Evolutionary conservation across 768 basidiomycete genomes (phyloP), one percentile per base, ranked within the genome.

Genomic region (Mycena sanguinolenta): DNA sequence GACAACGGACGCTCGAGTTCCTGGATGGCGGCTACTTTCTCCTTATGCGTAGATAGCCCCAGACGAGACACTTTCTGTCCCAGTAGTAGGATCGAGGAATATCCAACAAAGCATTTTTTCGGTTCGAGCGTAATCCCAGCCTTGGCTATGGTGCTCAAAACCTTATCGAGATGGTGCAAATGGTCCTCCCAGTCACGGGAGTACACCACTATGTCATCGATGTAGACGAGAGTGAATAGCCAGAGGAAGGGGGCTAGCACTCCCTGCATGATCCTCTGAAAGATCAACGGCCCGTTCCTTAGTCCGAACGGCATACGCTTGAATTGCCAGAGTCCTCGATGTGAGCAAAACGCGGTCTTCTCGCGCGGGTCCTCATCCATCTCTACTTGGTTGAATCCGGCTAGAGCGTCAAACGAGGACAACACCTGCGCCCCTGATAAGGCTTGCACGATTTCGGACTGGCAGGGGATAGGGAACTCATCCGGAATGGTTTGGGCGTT

Each of bases 181-280:
- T 46, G 44, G 5, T 46, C 44, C 19, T 46, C 44, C 44, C 44
- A 46, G 16, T 4, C 4, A 17, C 9, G 21, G 2, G 44, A 46
- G 21, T 21, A 46, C 2, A 46, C 44, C 17, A 46, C 44, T 19
- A 46, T 46, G 21, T 46, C 21, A 21, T 46, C 44, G 12, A 46
- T 46, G 88, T 83, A 74, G 96, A 96, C 71, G 2, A 52, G 50
- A 10, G 50, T 30, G 25, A 52, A 52, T 10, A 52, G 50, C 50
- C 50, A 52, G 2, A 52, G 12, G 50, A 13, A 52, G 2, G 50
- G 50, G 2, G 50, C 50, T 4, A 52, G 17, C 8, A 52, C 28
- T 2, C 50, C 50, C 23, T 52, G 50, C 50, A 52, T 52, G 8
- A 52, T 28, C 6, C 50, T 3, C 16, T 52, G 50, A 12, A 52